Evolutionary conservation across 2,329 filamentous ascomycete genomes (phyloP).

Genomic region (Ambrosiella xylebori): DNA sequence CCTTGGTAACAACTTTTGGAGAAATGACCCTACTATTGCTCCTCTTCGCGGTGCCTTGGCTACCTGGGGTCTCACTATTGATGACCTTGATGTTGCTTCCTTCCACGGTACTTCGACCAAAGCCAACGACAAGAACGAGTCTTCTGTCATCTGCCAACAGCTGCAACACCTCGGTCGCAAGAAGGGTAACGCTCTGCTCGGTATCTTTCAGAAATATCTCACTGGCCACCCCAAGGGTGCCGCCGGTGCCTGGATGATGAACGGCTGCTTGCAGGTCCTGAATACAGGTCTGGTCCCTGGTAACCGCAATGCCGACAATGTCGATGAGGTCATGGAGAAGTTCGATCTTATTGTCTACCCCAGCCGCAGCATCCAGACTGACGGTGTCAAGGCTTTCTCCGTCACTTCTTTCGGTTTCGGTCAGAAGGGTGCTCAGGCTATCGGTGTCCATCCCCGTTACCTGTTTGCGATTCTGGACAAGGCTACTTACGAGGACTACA

Average conservation of each 20-base stretch:
- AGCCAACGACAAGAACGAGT: slow-evolving; percentile 99
- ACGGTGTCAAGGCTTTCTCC: slow-evolving; percentile 95
- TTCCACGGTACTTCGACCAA: slow-evolving; percentile 99
- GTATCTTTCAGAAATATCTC: slow-evolving; percentile 98
- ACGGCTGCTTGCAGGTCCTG: slow-evolving; percentile 88
- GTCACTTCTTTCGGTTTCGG: slow-evolving; percentile 98
- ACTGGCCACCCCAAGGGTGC: slow-evolving; percentile 99
- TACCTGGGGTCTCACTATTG: slow-evolving; percentile 94
- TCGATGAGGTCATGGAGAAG: slow-evolving; percentile 90
- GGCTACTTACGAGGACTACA: slow-evolving; percentile 65
- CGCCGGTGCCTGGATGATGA: slow-evolving; percentile 99
- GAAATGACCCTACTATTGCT: slow-evolving; percentile 80
- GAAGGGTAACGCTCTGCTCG: slow-evolving; percentile 90
- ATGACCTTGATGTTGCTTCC: slow-evolving; percentile 85
- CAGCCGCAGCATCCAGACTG: slow-evolving; percentile 86
- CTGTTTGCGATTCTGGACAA: slow-evolving; percentile 88
- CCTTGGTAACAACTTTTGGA: slow-evolving; percentile 98
- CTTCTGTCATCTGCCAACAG: slow-evolving; percentile 91
- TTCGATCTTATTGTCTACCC: slow-evolving; percentile 98
- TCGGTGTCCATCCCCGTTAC: slow-evolving; percentile 93
- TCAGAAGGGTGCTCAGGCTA: slow-evolving; percentile 94
- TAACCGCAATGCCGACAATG: slow-evolving; percentile 95
- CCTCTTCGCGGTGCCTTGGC: slow-evolving; percentile 90
- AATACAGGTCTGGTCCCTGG: slow-evolving; percentile 88
- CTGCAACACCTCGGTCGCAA: slow-evolving; percentile 83